These are phyloP conservation scores for Solanum lycopersicoides DNA, from an alignment of 257 asterid species.

Conservation along the genomic window DNA sequence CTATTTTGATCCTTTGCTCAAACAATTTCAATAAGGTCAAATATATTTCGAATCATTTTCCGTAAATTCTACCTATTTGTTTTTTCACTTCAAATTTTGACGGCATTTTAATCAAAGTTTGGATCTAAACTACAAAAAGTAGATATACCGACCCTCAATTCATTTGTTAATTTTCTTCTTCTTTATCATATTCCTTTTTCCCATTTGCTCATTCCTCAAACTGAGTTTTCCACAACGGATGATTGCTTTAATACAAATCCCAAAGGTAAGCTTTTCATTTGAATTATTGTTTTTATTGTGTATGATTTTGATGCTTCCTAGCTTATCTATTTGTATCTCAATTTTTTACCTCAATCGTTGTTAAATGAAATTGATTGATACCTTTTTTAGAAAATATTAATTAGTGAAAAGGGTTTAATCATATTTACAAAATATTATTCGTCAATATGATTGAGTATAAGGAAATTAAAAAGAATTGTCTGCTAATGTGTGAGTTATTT, in stretches of 20 bases:
- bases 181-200: not conserved
- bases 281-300: not conserved
- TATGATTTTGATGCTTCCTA: not conserved
- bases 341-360: not conserved
- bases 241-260: not conserved
- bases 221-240: not conserved
- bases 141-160: not conserved
- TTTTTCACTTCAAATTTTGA: not conserved
- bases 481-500: not conserved
- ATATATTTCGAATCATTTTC: no score
- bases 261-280: not conserved
- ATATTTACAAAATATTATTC: no score
- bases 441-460: not conserved
- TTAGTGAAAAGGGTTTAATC: not conserved
- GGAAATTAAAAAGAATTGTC: not conserved
- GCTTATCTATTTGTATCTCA: not conserved
- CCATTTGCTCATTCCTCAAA: not conserved
- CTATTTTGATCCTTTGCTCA: no score
- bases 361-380: not conserved
- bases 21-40: no score
- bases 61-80: no score
- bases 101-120: not conserved
- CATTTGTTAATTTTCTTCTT: not conserved
- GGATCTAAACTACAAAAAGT: not conserved
- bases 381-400: not conserved